Conservation (phyloP, 2,329 filamentous ascomycete species). For the Neonectria punicea region DNA sequence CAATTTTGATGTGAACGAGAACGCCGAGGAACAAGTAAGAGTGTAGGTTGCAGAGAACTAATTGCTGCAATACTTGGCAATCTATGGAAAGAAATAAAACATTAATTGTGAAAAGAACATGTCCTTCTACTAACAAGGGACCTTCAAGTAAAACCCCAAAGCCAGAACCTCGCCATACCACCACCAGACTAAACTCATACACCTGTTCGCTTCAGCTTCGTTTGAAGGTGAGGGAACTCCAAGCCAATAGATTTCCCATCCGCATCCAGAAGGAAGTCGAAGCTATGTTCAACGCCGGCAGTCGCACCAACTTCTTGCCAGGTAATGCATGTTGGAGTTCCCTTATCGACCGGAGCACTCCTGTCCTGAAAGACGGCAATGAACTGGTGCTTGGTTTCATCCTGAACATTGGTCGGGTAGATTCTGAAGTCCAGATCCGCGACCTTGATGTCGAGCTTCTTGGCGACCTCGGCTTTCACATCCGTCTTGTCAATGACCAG, state of each 20-base stretch:
- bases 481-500: conserved; percentile 30
- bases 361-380: conserved; percentile 46
- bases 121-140: no score
- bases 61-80: no score
- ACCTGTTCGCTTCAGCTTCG: neutral
- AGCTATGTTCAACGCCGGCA: conserved; percentile 8
- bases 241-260: conserved; percentile 9
- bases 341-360: conserved; percentile 43
- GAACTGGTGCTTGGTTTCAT: conserved; percentile 38
- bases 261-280: conserved; percentile 17
- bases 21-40: no score
- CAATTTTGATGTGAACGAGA: no score
- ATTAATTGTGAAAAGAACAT: no score
- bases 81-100: no score
- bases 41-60: no score
- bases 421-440: conserved; percentile 43
- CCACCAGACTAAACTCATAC: no score
- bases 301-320: conserved; percentile 40
- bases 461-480: conserved; percentile 30
- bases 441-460: conserved; percentile 31
- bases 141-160: no score
- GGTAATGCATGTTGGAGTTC: conserved; percentile 49
- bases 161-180: no score
- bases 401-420: conserved; percentile 46
- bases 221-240: conserved; percentile 19